Percentiles rank a stretch among this genome's conserved stretches.
These are phyloP conservation scores for Leucosporidium yakuticum DNA, from an alignment of 768 basidiomycete species.

Conservation along the genomic window DNA sequence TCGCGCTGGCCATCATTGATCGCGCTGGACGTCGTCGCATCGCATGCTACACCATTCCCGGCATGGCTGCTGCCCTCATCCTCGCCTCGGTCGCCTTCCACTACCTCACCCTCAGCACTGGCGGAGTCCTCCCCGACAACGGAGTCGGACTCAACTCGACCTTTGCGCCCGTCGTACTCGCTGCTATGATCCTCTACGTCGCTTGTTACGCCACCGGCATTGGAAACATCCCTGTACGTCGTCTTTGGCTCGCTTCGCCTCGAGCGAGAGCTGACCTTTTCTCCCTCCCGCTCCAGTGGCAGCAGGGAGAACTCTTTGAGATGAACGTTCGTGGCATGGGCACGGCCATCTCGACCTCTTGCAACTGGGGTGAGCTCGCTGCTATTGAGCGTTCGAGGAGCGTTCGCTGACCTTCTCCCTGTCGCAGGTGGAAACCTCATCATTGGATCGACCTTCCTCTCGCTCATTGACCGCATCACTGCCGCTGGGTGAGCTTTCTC, in stretches of 20 bases:
- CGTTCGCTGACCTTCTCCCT: background rate
- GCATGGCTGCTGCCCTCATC: constrained; percentile 63
- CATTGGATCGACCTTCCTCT: constrained; percentile 72
- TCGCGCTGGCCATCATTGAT: constrained; percentile 64
- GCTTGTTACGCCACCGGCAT: constrained; percentile 73
- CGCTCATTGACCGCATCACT: constrained; percentile 55
- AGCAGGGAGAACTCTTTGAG: constrained; percentile 75
- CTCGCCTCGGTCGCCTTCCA: constrained; percentile 43
- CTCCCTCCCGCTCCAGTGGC: constrained; percentile 55
- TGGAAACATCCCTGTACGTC: constrained; percentile 54
- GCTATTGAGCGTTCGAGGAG: background rate
- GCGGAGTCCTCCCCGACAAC: constrained; percentile 56
- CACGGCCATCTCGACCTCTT: constrained; percentile 65
- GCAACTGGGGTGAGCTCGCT: constrained; percentile 58
- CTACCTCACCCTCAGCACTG: constrained; percentile 57
- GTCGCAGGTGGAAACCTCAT: constrained; percentile 52
- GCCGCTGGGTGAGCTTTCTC: constrained; percentile 6
- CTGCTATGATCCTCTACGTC: constrained; percentile 77
- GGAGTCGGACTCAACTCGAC: constrained; percentile 59
- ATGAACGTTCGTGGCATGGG: constrained; percentile 70
- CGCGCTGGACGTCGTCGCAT: constrained; percentile 63
- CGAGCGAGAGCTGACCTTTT: too few species aligned
- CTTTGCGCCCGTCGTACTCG: constrained; percentile 52
- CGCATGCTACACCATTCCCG: constrained; percentile 64
- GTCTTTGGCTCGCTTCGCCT: too few species aligned